These are phyloP conservation scores for Hydnomerulius pinastri DNA, from an alignment of 768 basidiomycete species.

Conservation along the genomic window DNA sequence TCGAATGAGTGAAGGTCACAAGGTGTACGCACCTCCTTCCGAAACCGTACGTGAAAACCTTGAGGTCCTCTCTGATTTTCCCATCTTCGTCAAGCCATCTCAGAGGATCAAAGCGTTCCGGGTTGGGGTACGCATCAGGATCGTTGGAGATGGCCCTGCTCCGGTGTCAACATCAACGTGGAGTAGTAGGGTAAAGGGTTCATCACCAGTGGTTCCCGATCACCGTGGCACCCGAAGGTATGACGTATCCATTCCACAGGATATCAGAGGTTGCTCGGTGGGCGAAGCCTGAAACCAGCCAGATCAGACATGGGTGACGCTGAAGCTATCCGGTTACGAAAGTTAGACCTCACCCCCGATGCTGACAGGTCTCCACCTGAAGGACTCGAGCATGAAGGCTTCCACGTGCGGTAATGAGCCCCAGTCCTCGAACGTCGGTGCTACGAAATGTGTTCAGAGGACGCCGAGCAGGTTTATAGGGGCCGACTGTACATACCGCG, in stretches of 20 bases:
- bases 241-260: constrained; percentile 40
- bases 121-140: constrained; percentile 52
- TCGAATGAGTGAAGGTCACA: not conserved
- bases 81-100: constrained; percentile 48
- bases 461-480: not conserved
- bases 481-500: not conserved
- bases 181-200: no score
- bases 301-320: not conserved
- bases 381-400: constrained; percentile 34
- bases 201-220: constrained; percentile 24
- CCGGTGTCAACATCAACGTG: no score
- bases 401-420: constrained; percentile 27
- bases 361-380: constrained; percentile 33
- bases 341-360: constrained; percentile 18
- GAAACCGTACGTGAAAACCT: constrained; percentile 50
- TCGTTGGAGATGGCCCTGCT: constrained; percentile 51
- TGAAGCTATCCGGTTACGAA: not conserved
- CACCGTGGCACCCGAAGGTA: constrained; percentile 23
- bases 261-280: constrained; percentile 63
- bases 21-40: constrained; percentile 33
- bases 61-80: constrained; percentile 45
- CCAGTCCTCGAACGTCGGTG: constrained; percentile 34
- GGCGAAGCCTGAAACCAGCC: constrained; percentile 51
- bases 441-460: no score
- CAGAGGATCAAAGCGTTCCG: constrained; percentile 53